Conservation (phyloP, 352 stramenopile genomes). For the Globisporangium polare region DNA sequence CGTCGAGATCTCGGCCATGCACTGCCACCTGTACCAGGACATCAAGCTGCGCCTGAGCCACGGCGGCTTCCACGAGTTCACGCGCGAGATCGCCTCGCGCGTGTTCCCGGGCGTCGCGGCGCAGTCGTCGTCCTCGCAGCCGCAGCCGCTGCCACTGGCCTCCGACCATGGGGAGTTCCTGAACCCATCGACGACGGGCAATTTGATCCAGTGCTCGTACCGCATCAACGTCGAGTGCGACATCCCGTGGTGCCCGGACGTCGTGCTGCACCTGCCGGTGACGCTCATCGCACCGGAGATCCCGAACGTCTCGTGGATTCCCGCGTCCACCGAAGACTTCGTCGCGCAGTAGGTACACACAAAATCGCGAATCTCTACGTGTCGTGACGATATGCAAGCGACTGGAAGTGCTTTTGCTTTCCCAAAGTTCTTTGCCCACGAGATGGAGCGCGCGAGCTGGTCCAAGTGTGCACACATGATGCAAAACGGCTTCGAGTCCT, state of each 20-base stretch:
- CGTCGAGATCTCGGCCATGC: conserved; percentile 55
- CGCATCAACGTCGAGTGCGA: conserved; percentile 64
- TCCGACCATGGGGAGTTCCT: conserved; percentile 26
- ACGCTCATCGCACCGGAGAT: conserved; percentile 43
- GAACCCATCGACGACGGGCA: conserved; percentile 42
- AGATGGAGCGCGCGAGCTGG: too few relatives aligned
- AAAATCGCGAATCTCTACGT: too few relatives aligned
- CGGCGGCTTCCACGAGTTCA: conserved; percentile 33
- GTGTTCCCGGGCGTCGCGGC: conserved; percentile 52
- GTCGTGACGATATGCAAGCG: too few relatives aligned
- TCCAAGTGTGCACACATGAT: too few relatives aligned
- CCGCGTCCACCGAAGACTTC: conserved; percentile 18
- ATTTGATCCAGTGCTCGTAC: conserved; percentile 51
- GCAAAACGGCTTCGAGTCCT: too few relatives aligned
- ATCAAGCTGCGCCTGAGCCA: conserved; percentile 34
- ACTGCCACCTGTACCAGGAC: conserved; percentile 49
- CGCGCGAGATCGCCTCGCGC: conserved; percentile 33
- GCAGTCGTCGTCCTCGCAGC: conserved; percentile 32
- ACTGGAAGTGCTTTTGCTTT: too few relatives aligned
- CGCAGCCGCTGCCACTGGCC: conserved; percentile 45
- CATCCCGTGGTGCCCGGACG: conserved; percentile 61
- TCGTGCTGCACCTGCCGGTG: conserved; percentile 51
- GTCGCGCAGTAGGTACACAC: background rate
- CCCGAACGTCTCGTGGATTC: conserved; percentile 25
- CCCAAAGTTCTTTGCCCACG: too few relatives aligned